Evolutionary conservation across 140 eudicot species (phyloP).

Genomic region (Oenanthe javanica): DNA sequence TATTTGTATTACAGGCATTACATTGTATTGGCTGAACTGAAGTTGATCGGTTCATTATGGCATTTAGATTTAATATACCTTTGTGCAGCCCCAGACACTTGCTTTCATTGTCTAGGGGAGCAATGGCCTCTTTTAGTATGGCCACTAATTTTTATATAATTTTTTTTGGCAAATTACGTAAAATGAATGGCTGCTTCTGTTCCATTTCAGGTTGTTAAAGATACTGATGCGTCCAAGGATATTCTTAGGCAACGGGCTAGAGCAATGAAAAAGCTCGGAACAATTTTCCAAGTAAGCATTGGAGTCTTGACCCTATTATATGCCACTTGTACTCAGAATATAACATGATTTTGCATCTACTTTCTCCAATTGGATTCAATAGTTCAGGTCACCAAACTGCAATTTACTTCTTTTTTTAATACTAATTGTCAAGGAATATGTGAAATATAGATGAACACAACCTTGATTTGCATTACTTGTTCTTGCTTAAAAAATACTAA

Average conservation of each 20-base stretch:
- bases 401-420: too few relatives aligned
- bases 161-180: background rate
- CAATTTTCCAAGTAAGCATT: slow-evolving; percentile 67
- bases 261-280: slow-evolving; percentile 84
- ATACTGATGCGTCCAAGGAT: slow-evolving; percentile 67
- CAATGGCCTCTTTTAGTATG: background rate
- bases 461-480: background rate
- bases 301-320: background rate
- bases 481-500: background rate
- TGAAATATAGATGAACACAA: background rate
- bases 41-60: too few relatives aligned
- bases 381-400: too few relatives aligned
- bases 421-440: background rate
- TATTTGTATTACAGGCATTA: too few relatives aligned
- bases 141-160: background rate
- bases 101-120: background rate
- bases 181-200: background rate
- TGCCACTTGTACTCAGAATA: background rate
- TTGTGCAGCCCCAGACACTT: too few relatives aligned
- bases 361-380: background rate
- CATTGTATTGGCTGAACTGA: too few relatives aligned
- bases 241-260: slow-evolving; percentile 52
- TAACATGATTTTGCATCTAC: background rate
- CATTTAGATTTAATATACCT: too few relatives aligned
- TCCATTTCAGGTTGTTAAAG: slow-evolving; percentile 58